phyloP scores from a whole-genome alignment of 306 rosid genomes.

The Lupinus albus region DNA sequence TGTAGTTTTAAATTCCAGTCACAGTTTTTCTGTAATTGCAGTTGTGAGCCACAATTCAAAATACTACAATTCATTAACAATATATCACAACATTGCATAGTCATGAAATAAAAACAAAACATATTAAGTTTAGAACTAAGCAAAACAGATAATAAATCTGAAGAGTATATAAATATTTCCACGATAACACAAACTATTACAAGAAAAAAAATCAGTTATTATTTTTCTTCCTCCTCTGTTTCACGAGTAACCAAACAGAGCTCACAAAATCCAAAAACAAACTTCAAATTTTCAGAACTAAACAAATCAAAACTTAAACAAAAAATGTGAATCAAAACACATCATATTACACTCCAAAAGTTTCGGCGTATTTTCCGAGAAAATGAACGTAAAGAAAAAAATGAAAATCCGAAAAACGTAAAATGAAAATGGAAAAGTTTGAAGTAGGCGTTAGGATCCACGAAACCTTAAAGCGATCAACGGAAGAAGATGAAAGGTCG shows the following conservation, averaged over 20 bases:
- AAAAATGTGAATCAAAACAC: neutral
- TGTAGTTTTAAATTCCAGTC: too few species aligned
- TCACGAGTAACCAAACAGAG: constrained; percentile 13
- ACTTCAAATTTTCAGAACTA: neutral
- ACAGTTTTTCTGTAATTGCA: too few species aligned
- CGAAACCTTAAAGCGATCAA: constrained; percentile 56
- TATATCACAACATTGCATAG: neutral
- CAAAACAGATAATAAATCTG: neutral
- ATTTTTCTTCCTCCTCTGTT: constrained; percentile 2
- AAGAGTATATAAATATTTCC: too few species aligned
- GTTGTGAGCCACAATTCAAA: too few species aligned
- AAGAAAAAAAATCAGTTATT: neutral
- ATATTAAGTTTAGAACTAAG: too few species aligned
- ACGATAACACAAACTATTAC: neutral
- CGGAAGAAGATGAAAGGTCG: constrained; percentile 40
- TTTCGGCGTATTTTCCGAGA: neutral
- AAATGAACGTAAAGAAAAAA: constrained; percentile 5
- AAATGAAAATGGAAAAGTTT: neutral
- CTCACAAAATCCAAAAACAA: constrained; percentile 13
- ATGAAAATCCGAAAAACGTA: neutral
- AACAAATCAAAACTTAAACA: neutral
- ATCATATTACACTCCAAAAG: neutral
- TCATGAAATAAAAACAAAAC: neutral
- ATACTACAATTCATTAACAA: neutral
- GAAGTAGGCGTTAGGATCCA: neutral